These are phyloP conservation scores for Umbellularia californica DNA, from an alignment of 164 flowering plant genomes.

Conservation along the genomic window DNA sequence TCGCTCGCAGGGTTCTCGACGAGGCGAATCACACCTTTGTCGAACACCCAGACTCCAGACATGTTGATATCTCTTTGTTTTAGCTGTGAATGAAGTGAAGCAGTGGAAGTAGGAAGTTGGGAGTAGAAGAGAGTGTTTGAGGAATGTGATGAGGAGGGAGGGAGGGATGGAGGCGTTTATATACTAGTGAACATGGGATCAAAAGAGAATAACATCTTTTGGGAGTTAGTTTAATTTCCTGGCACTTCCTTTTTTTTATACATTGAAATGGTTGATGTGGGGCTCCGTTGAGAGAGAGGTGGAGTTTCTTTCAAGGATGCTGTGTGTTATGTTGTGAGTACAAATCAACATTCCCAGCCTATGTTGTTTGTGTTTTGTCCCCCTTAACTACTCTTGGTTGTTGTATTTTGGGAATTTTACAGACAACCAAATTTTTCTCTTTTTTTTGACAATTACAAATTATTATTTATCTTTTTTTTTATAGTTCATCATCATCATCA, in stretches of 20 bases:
- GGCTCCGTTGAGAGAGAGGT: neutral
- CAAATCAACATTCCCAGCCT: neutral
- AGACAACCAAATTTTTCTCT: neutral
- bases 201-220: neutral
- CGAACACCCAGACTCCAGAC: slow-evolving; percentile 99
- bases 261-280: neutral
- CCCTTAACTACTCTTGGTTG: neutral
- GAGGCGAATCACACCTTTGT: slow-evolving; percentile 57
- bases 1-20: slow-evolving; percentile 60
- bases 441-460: no score
- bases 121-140: neutral
- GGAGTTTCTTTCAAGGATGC: neutral
- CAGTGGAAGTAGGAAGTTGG: neutral
- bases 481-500: neutral
- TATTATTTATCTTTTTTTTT: no score
- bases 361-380: neutral
- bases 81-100: neutral
- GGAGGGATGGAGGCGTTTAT: neutral
- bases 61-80: slow-evolving; percentile 15
- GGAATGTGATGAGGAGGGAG: neutral
- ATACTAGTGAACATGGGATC: neutral
- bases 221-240: neutral
- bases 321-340: neutral
- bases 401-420: neutral
- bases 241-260: no score